A percentile compares a stretch with the other conserved stretches of the same genome.
These are phyloP conservation scores for Suhomyces terraborum DNA, from an alignment of 1,139 yeast genomes.

Conservation along the genomic window DNA sequence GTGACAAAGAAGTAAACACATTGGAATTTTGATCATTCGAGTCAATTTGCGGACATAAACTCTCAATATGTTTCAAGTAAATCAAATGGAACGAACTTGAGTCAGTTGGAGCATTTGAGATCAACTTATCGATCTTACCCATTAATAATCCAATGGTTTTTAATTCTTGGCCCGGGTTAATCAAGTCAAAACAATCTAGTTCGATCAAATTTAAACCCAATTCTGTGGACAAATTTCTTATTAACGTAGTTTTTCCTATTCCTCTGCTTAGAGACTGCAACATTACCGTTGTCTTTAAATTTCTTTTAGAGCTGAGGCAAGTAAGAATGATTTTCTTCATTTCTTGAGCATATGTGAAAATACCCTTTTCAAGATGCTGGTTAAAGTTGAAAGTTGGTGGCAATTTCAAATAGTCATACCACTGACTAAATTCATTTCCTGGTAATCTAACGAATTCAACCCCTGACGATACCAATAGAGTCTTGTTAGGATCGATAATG, in stretches of 20 bases:
- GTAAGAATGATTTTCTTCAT: slow-evolving; percentile 55
- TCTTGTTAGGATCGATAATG: slow-evolving; percentile 62
- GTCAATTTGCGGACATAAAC: slow-evolving; percentile 67
- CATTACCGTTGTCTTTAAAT: slow-evolving; percentile 63
- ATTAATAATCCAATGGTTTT: slow-evolving; percentile 77
- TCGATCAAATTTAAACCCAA: slow-evolving; percentile 71
- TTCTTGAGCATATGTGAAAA: slow-evolving; percentile 54
- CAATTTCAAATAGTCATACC: slow-evolving; percentile 45
- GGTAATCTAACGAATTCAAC: slow-evolving; percentile 45
- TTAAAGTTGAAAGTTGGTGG: slow-evolving; percentile 44
- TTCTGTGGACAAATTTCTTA: slow-evolving; percentile 55
- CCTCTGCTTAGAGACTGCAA: slow-evolving; percentile 72
- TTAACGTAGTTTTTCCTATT: slow-evolving; percentile 73
- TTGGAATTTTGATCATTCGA: slow-evolving; percentile 60
- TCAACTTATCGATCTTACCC: slow-evolving; percentile 70
- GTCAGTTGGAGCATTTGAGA: slow-evolving; percentile 24
- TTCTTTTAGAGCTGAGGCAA: slow-evolving; percentile 36
- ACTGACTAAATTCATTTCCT: slow-evolving; percentile 36
- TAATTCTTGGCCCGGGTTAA: slow-evolving; percentile 69
- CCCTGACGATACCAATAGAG: slow-evolving; percentile 72
- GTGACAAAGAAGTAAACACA: slow-evolving; percentile 54
- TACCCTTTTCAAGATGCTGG: slow-evolving; percentile 16
- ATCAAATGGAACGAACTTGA: slow-evolving; percentile 42
- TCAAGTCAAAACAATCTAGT: slow-evolving; percentile 66
- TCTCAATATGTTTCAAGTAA: slow-evolving; percentile 72